These are phyloP conservation scores for Microstegium vimineum DNA, from an alignment of 176 grass and related monocot genomes.

Conservation along the genomic window DNA sequence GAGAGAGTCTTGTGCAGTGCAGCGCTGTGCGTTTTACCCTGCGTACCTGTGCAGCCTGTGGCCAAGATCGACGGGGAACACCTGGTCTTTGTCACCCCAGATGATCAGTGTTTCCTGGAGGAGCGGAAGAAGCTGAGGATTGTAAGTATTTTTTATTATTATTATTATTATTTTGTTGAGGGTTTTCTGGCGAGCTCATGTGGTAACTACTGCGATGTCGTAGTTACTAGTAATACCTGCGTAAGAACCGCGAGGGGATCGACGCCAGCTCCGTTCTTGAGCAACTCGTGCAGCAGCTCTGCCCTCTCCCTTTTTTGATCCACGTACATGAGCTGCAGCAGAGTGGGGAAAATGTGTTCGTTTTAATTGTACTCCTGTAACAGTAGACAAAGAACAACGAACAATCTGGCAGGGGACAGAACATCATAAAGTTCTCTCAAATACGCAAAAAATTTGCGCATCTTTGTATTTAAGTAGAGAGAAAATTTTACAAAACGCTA, in stretches of 20 bases:
- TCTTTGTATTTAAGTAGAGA: no score
- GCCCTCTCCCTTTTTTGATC: conserved; percentile 73
- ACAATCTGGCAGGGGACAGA: neutral
- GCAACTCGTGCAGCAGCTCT: conserved; percentile 65
- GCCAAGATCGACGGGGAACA: conserved; percentile 66
- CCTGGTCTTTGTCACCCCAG: conserved; percentile 82
- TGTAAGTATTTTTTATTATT: neutral
- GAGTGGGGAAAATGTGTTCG: neutral
- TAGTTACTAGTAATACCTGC: conserved; percentile 38
- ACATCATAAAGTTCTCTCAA: no score
- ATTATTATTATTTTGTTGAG: no score
- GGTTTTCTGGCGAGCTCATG: neutral
- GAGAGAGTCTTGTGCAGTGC: neutral
- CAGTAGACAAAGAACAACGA: neutral
- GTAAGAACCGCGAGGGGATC: conserved; percentile 59
- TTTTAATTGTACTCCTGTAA: neutral
- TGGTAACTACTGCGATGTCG: neutral
- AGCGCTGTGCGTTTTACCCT: no score
- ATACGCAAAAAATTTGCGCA: no score
- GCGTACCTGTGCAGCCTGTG: conserved; percentile 64
- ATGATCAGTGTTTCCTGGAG: conserved; percentile 61
- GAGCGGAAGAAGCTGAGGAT: neutral
- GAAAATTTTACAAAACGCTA: no score
- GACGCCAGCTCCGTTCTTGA: conserved; percentile 51
- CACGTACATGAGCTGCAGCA: conserved; percentile 55